Conservation (phyloP, 2,329 filamentous ascomycete species). For the Fusarium dimerum region DNA sequence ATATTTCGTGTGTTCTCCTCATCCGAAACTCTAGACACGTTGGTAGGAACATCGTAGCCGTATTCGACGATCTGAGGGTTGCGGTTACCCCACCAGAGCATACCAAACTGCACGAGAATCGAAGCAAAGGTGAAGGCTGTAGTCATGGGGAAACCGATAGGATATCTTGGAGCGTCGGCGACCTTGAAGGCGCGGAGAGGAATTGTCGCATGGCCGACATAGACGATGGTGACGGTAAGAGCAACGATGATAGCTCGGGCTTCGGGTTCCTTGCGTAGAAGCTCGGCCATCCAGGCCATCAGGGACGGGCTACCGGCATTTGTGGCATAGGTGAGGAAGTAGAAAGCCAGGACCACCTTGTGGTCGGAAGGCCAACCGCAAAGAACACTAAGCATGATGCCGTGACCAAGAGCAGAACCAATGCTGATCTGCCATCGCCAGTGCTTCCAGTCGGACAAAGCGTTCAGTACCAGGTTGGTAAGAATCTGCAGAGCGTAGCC, state of each 20-base stretch:
- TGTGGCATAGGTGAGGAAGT: constrained; percentile 39
- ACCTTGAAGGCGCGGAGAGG: constrained; percentile 39
- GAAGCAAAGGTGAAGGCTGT: constrained; percentile 35
- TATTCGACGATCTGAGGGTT: constrained; percentile 19
- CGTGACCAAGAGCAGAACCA: constrained; percentile 30
- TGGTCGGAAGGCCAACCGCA: constrained; percentile 36
- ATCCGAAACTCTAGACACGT: constrained; percentile 15
- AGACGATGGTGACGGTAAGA: constrained; percentile 40
- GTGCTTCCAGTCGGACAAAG: constrained; percentile 38
- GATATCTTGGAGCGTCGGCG: constrained; percentile 36
- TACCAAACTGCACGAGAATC: constrained; percentile 33
- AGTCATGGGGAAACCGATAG: constrained; percentile 39
- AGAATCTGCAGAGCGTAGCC: constrained; percentile 37
- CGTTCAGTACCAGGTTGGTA: constrained; percentile 37
- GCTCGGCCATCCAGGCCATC: constrained; percentile 39
- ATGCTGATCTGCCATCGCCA: constrained; percentile 42
- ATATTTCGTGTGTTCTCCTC: constrained; percentile 17
- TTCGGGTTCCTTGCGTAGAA: constrained; percentile 38
- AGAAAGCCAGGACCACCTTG: constrained; percentile 36
- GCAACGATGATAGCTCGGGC: constrained; percentile 39
- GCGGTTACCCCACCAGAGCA: constrained; percentile 32
- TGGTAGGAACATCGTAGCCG: constrained; percentile 20
- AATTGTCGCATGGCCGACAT: constrained; percentile 41
- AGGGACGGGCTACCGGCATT: constrained; percentile 35
- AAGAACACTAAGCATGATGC: constrained; percentile 35